phyloP scores from a whole-genome alignment of 352 stramenopile genomes.

The Phytophthora sojae region DNA sequence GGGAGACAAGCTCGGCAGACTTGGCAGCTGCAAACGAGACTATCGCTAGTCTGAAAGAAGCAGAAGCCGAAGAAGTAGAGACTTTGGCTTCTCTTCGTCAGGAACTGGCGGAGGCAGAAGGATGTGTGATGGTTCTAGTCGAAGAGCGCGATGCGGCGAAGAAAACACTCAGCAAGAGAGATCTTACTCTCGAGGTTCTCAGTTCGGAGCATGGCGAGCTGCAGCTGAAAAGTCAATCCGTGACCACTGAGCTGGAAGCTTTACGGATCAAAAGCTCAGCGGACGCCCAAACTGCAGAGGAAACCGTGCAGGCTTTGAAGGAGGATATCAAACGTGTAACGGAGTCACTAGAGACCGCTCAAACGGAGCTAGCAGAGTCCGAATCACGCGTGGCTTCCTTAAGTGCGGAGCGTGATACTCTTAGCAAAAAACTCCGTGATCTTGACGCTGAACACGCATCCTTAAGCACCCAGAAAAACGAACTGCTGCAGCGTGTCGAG shows the following conservation, averaged over 20 bases:
- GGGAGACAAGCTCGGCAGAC: constrained; percentile 26
- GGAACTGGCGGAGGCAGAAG: constrained; percentile 43
- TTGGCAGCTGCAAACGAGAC: constrained; percentile 34
- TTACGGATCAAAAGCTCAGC: constrained; percentile 28
- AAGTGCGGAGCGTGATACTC: constrained; percentile 27
- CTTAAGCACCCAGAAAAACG: constrained; percentile 19
- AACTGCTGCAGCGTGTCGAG: constrained; percentile 19
- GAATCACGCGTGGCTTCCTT: constrained; percentile 25
- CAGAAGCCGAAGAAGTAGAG: constrained; percentile 25
- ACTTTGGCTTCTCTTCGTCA: constrained; percentile 30
- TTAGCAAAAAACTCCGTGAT: constrained; percentile 13
- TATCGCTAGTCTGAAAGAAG: constrained; percentile 20
- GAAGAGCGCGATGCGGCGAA: constrained; percentile 46
- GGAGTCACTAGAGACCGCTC: constrained; percentile 25
- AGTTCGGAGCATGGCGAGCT: constrained; percentile 47
- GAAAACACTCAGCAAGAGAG: constrained; percentile 41
- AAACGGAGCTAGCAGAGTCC: constrained; percentile 25
- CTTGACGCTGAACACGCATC: constrained; percentile 23
- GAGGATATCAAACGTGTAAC: constrained; percentile 20
- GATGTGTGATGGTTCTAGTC: constrained; percentile 43
- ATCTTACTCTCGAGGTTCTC: constrained; percentile 44
- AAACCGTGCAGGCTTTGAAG: constrained; percentile 23
- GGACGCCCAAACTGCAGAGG: constrained; percentile 31
- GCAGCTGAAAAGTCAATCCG: constrained; percentile 47
- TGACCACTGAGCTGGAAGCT: constrained; percentile 37